Percentiles rank a stretch among this genome's conserved stretches.
phyloP scores from a whole-genome alignment of 345 rosid genomes.

The Bretschneidera sinensis region DNA sequence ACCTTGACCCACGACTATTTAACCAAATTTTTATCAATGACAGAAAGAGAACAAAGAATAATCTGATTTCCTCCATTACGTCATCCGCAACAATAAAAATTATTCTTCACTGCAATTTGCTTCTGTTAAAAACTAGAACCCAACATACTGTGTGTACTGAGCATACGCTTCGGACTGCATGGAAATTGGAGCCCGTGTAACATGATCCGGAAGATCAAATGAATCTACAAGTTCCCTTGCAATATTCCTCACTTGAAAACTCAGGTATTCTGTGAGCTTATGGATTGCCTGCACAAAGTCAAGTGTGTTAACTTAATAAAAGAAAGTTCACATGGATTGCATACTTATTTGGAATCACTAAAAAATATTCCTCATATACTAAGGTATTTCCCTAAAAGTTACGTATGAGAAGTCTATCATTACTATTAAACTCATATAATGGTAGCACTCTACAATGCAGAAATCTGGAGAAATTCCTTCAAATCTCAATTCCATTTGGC shows the following conservation, averaged over 20 bases:
- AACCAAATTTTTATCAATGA: neutral
- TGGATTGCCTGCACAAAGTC: constrained; percentile 68
- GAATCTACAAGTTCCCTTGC: constrained; percentile 81
- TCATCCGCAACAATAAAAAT: too few relatives aligned
- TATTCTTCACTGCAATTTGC: neutral
- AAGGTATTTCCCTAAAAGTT: too few relatives aligned
- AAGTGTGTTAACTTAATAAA: too few relatives aligned
- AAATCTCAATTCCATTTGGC: neutral
- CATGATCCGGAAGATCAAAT: constrained; percentile 72
- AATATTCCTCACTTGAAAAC: constrained; percentile 85
- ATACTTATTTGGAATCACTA: too few relatives aligned
- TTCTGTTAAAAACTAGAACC: constrained; percentile 38
- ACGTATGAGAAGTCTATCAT: neutral
- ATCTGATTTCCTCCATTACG: neutral
- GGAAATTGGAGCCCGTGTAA: constrained; percentile 92
- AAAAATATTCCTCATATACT: too few relatives aligned
- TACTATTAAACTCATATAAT: neutral
- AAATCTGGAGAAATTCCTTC: too few relatives aligned
- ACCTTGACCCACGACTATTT: neutral
- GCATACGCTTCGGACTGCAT: constrained; percentile 90
- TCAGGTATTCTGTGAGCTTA: constrained; percentile 72
- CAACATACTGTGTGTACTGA: constrained; percentile 79
- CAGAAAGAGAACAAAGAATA: too few relatives aligned
- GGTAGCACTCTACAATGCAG: neutral
- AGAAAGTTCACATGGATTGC: too few relatives aligned